Conservation (phyloP, 345 rosid species). For the Citrus hindsii region DNA sequence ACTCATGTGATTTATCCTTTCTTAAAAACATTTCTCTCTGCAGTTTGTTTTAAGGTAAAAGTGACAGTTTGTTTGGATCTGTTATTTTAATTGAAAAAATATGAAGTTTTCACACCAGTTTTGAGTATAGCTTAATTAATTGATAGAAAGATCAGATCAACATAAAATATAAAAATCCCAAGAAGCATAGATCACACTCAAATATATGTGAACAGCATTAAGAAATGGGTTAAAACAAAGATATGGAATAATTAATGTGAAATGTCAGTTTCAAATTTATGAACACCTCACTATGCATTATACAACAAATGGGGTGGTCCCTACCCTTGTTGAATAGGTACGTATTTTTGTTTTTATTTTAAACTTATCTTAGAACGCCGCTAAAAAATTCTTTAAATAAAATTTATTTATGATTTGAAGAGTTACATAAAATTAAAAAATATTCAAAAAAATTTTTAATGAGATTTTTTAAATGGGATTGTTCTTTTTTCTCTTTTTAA, state of each 20-base stretch:
- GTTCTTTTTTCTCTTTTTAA: too few species aligned
- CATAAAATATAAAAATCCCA: not conserved
- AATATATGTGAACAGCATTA: not conserved
- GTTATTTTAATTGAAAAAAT: too few species aligned
- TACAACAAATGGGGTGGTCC: not conserved
- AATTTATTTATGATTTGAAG: too few species aligned
- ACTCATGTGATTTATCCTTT: not conserved
- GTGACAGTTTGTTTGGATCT: not conserved
- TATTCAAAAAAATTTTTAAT: too few species aligned
- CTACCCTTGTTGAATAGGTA: not conserved
- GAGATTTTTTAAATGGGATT: too few species aligned
- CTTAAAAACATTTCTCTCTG: not conserved
- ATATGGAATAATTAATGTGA: slow-evolving; percentile 5
- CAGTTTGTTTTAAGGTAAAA: not conserved
- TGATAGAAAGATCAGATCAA: not conserved
- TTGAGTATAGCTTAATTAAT: not conserved
- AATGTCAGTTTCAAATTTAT: not conserved
- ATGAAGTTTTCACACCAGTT: not conserved
- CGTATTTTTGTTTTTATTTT: too few species aligned
- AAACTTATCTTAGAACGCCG: rapidly evolving
- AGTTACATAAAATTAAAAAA: too few species aligned
- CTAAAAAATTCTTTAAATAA: too few species aligned
- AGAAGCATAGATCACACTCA: not conserved
- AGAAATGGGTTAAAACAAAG: not conserved
- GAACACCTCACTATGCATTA: not conserved